Conservation (phyloP, 2,329 filamentous ascomycete species). For the Exophiala spinifera region DNA sequence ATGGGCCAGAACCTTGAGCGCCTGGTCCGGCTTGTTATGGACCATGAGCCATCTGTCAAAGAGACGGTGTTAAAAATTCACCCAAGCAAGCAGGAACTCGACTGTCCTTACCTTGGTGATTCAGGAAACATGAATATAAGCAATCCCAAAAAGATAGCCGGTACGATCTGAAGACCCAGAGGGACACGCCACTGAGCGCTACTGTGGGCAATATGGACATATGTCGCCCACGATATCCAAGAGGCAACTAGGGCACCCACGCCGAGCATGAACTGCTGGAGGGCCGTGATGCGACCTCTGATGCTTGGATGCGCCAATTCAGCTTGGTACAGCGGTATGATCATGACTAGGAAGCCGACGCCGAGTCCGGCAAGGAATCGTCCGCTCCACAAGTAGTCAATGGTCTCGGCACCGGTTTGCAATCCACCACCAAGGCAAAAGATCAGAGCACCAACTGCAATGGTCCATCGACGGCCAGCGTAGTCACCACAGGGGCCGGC, state of each 20-base stretch:
- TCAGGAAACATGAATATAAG: conserved; percentile 74
- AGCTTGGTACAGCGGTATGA: conserved; percentile 71
- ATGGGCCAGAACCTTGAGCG: conserved; percentile 63
- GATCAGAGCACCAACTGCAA: conserved; percentile 66
- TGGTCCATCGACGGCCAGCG: conserved; percentile 68
- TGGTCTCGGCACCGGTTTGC: conserved; percentile 64
- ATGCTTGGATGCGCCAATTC: conserved; percentile 77
- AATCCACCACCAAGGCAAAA: conserved; percentile 71
- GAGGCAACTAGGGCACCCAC: conserved; percentile 69
- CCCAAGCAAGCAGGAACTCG: conserved; percentile 24
- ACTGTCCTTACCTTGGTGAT: conserved; percentile 32
- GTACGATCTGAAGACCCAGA: conserved; percentile 68
- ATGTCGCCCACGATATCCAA: conserved; percentile 69
- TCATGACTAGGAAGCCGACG: conserved; percentile 61
- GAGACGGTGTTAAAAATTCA: conserved; percentile 50
- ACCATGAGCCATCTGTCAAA: conserved; percentile 65
- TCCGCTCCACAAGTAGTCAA: conserved; percentile 66
- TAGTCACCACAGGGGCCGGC: conserved; percentile 63
- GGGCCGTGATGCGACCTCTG: conserved; percentile 68
- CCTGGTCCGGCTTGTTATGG: conserved; percentile 62
- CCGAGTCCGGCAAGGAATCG: conserved; percentile 66
- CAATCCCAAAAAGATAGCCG: conserved; percentile 60
- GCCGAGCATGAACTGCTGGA: conserved; percentile 82
- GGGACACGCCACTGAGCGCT: conserved; percentile 60
- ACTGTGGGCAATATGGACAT: conserved; percentile 50